Base-by-base conservation (phyloP, 148 eudicot species). In the Hydrangea macrophylla region DNA sequence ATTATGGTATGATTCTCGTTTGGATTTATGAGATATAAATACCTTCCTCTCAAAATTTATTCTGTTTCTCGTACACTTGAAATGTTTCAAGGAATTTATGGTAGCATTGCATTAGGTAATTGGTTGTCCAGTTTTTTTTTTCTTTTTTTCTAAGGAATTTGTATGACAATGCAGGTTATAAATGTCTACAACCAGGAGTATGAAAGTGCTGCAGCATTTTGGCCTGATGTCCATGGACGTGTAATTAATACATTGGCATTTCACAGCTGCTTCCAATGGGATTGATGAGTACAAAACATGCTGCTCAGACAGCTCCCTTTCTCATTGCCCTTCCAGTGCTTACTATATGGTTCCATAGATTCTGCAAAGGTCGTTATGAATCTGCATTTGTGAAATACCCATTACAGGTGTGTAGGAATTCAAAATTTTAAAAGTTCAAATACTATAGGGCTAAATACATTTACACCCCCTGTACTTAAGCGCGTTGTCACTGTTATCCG, bases 191-290 rank as follows among this genome's bases (percentile, higher is more conserved):
- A 89, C 73, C 96, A 86, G 65, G 84, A 89, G 72, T 89, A 89
- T 63, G 96, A 89, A 78, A 89, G 96, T 73, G 85, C 85, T 36
- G 96, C 84, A 55, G 90, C 92, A 67, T 90, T 87, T 75, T 90
- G 96, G 96, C 96, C 96, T 11, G 92, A 80, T 78, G 96, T 87
- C 36, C 96, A 90, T 65, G 82, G 85, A 57, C 88, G 96, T 39
- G 79, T 90, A 24, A 72, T 90, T 25, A 36, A 31, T 44, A 88
- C 88, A 6, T 54, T 86, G 76, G 79, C 63, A 76, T 87, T 68
- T 90, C 96, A 24, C 96, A 90, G 80, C 66, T 90, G 68, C 79
- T 85, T 64, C 74, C 87, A 57, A 83, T 85, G 83, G 96, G 96
- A 56, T 69, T 90, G 78, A 24, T 90, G 78, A 80, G 88, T 77